phyloP scores from a whole-genome alignment of 345 rosid species.

The Erucastrum elatum region DNA sequence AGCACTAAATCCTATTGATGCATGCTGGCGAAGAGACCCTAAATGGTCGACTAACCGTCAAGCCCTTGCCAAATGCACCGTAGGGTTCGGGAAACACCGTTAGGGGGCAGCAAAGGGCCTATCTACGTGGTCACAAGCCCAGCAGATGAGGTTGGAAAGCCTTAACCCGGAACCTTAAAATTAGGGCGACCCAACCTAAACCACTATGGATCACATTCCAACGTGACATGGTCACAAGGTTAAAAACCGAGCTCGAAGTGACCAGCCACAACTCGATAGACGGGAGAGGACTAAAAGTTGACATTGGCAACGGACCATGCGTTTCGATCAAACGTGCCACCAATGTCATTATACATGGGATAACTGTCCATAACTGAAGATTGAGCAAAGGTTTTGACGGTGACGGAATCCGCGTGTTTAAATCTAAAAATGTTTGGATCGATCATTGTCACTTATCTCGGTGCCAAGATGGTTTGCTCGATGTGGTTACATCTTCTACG shows the following conservation, averaged over 20 bases:
- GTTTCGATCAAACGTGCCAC: conserved; percentile 52
- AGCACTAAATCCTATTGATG: conserved; percentile 57
- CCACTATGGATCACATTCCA: conserved; percentile 80
- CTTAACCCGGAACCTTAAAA: conserved; percentile 68
- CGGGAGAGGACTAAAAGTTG: conserved; percentile 75
- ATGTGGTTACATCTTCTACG: conserved; percentile 68
- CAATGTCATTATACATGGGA: conserved; percentile 77
- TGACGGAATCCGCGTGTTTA: conserved; percentile 61
- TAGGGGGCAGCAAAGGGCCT: conserved; percentile 69
- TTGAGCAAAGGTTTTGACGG: conserved; percentile 49
- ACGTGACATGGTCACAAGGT: conserved; percentile 64
- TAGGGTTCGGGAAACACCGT: conserved; percentile 68
- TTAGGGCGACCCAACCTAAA: conserved; percentile 56
- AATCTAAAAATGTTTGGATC: conserved; percentile 70
- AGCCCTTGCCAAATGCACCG: conserved; percentile 60
- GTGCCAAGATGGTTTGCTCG: conserved; percentile 68
- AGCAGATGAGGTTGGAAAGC: conserved; percentile 54
- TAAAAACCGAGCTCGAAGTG: conserved; percentile 61
- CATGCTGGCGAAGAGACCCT: conserved; percentile 69
- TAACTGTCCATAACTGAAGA: conserved; percentile 68
- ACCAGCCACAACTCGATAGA: conserved; percentile 81
- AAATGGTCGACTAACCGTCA: conserved; percentile 71
- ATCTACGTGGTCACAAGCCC: conserved; percentile 61
- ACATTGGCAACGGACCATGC: conserved; percentile 74
- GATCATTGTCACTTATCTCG: conserved; percentile 71